phyloP scores from a whole-genome alignment of 305 asterid genomes.

The Fraxinus sp. region DNA sequence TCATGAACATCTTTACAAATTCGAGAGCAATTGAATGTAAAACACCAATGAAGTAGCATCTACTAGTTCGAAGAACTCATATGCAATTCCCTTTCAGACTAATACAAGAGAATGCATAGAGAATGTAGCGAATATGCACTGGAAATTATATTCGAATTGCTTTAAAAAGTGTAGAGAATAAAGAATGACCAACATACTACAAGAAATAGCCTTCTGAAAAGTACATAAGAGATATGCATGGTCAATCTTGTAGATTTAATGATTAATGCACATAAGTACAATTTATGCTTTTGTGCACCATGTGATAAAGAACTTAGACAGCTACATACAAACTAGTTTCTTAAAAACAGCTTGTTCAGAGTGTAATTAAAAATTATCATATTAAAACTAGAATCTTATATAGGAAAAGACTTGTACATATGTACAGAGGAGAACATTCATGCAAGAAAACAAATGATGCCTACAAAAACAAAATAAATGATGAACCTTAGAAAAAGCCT shows the following conservation, averaged over 20 bases:
- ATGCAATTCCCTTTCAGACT: background rate
- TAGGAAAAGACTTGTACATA: background rate
- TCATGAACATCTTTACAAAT: slow-evolving; percentile 1
- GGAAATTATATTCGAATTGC: background rate
- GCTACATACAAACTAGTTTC: slow-evolving; percentile 10
- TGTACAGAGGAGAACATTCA: slow-evolving; percentile 11
- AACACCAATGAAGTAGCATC: slow-evolving; percentile 17
- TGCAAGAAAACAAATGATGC: background rate
- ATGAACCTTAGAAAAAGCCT: background rate
- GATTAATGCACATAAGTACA: background rate
- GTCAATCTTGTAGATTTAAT: slow-evolving; percentile 4
- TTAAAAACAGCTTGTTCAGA: background rate
- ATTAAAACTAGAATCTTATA: slow-evolving; percentile 6
- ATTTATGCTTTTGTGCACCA: slow-evolving; percentile 6
- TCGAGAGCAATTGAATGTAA: slow-evolving; percentile 8
- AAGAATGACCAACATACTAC: background rate
- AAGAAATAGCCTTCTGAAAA: background rate
- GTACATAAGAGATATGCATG: slow-evolving; percentile 2
- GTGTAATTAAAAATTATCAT: background rate
- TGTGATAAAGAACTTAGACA: background rate
- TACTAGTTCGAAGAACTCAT: background rate
- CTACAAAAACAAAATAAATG: background rate
- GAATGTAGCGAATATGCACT: background rate
- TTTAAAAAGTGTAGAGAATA: background rate
- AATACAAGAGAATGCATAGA: background rate